phyloP scores from a whole-genome alignment of 352 stramenopile genomes.

The Pythium plurisporium region DNA sequence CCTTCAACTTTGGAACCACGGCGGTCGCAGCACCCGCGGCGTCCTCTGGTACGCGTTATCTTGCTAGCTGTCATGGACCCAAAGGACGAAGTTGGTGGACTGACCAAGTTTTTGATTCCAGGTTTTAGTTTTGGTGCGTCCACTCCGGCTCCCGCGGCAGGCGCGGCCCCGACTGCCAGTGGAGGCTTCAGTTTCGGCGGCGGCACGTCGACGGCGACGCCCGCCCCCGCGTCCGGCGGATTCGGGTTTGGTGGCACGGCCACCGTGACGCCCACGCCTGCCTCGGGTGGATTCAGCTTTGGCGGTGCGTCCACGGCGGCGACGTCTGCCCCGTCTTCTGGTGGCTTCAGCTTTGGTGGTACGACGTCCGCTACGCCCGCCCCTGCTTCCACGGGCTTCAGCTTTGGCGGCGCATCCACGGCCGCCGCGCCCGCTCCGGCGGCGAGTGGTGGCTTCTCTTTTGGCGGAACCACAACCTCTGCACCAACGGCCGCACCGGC shows the following conservation, averaged over 20 bases:
- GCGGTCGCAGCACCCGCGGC: slow-evolving; percentile 24
- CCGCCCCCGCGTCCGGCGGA: not conserved
- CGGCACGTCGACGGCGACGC: not conserved
- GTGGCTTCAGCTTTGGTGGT: slow-evolving; percentile 19
- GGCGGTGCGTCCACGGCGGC: slow-evolving; percentile 12
- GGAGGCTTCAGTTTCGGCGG: slow-evolving; percentile 35
- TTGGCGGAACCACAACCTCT: slow-evolving; percentile 1
- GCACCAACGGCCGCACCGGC: slow-evolving; percentile 13
- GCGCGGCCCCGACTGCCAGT: not conserved
- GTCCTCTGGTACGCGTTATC: slow-evolving; percentile 21
- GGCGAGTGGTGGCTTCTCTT: slow-evolving; percentile 20
- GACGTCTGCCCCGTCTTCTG: not conserved
- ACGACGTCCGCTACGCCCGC: not conserved
- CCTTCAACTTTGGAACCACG: slow-evolving; percentile 32
- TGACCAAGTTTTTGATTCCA: not conserved
- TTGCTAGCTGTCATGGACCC: too few species aligned
- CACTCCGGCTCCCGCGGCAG: slow-evolving; percentile 2
- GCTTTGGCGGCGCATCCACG: slow-evolving; percentile 8
- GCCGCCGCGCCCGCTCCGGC: not conserved
- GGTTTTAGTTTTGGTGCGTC: slow-evolving; percentile 21
- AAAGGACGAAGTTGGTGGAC: too few species aligned
- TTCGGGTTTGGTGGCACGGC: slow-evolving; percentile 2
- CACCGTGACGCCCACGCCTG: not conserved
- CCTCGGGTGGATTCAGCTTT: slow-evolving; percentile 1
- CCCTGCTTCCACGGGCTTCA: slow-evolving; percentile 12